Evolutionary conservation across 1,139 yeast species (phyloP), one percentile per base, ranked within the genome.

Genomic region (Debaryomyces robertsiae): DNA sequence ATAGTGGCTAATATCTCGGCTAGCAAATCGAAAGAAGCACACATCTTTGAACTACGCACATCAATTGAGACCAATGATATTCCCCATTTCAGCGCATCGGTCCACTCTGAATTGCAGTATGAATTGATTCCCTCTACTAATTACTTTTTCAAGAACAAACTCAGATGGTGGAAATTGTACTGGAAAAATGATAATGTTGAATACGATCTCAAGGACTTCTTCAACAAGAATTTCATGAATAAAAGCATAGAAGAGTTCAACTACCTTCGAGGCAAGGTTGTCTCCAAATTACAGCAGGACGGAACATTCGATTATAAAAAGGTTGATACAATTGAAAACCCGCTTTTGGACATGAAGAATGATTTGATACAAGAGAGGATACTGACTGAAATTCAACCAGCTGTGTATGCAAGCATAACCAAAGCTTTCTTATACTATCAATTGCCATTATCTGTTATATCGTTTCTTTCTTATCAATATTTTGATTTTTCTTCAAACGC

Each of bases 131-230:
- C 77, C 1, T 43, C 50, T 3, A 61, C 72, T 1, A 47, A 48
- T 6, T 47, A 43, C 1, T 69, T 60, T 43, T 69, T 73, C 56
- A 51, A 47, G 7, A 54, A 50, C 19, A 61, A 57, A 15, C 59
- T 73, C 32, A 50, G 54, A 22, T 73, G 78, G 78, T 73, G 75
- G 74, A 70, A 61, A 46, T 55, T 73, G 14, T 73, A 73, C 49
- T 61, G 58, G 43, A 65, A 62, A 38, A 73, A 73, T 45, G 79
- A 73, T 44, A 72, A 73, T 45, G 72, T 73, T 11, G 77, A 72
- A 52, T 73, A 73, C 44, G 70, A 65, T 39, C 53, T 73, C 33
- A 72, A 70, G 42, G 77, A 73, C 42, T 71, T 49, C 45, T 65
- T 73, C 41, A 57, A 48, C 36, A 38, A 47, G 6, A 53, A 63